Conservation (phyloP, 1,139 yeast genomes). For the Nakaseomyces glabratus region DNA sequence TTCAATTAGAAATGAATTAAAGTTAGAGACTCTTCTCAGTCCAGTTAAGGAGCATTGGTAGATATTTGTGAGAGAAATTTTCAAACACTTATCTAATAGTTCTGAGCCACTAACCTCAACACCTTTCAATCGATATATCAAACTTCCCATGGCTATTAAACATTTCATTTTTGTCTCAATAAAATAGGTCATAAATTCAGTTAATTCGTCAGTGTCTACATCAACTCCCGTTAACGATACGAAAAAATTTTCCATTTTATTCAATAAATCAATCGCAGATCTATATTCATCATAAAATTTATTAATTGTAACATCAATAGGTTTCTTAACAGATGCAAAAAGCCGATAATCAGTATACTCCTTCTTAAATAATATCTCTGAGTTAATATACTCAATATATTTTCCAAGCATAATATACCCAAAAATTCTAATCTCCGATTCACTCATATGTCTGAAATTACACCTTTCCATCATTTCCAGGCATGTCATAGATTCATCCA, state of each 20-base stretch:
- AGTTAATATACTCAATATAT: conserved; percentile 7
- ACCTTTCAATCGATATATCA: conserved; percentile 3
- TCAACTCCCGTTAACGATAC: conserved; percentile 2
- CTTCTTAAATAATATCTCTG: conserved; percentile 10
- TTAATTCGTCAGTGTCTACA: neutral
- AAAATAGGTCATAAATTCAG: conserved; percentile 8
- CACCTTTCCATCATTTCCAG: conserved; percentile 6
- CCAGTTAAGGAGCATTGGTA: conserved; percentile 5
- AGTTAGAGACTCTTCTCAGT: conserved; percentile 3
- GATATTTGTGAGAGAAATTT: neutral
- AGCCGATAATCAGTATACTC: conserved; percentile 12
- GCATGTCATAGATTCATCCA: conserved; percentile 12
- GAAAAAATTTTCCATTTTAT: conserved; percentile 3
- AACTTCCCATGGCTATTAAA: conserved; percentile 5
- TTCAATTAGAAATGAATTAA: neutral
- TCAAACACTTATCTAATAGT: conserved; percentile 2
- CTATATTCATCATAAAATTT: conserved; percentile 8
- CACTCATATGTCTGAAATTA: conserved; percentile 3
- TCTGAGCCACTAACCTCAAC: conserved; percentile 4
- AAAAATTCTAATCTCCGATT: conserved; percentile 7
- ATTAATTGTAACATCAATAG: conserved; percentile 4
- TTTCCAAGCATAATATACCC: conserved; percentile 12
- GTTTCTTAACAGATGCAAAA: conserved; percentile 7
- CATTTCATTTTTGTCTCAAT: conserved; percentile 2
- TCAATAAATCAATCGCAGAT: conserved; percentile 2